Base-by-base conservation (phyloP, 2,329 filamentous ascomycete species). In the Blastomyces parvus region DNA sequence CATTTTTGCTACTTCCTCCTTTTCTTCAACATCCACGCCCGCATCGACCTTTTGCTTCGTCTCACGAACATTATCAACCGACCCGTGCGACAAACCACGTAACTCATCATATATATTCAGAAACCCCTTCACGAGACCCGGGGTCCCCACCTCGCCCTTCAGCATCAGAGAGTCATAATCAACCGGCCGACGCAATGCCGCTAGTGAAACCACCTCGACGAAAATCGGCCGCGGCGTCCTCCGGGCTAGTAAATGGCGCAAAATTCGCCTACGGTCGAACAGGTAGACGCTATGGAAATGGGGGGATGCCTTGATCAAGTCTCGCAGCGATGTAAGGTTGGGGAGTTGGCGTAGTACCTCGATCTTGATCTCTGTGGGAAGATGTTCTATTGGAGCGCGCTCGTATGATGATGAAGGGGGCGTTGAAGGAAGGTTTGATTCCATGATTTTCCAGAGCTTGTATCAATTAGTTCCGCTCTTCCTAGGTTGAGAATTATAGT, bases 251-350 rank as follows among this genome's bases (percentile, higher is more conserved):
- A 59, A 46, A 40, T 22, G 36, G 56, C 22, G 4, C 17, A 59
- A 30, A 25, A 59, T 59, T 22, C 38, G 56, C 14, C 56, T 40
- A 27, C 40, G 56, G 38, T 59, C 56, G 9, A 42, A 44, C 19
- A 5, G 56, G 56, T 59, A 59, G 22, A 59, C 22, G 38, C 36
- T 44, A 22, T 59, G 56, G 56, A 59, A 59, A 38, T 19, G 3
- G 11, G 56, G 56, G 8, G 56, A 59, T 11, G 56, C 56, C 17
- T 59, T 59, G 36, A 59, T 25, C 14, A 59, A 17, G 2, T 19
- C 25, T 6, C 56, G 56, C 7, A 59, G 56, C n/a, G 56, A 44
- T 5, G 1, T 1, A 25, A 59, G 56, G n/a, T 59, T 38, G 9
- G 56, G 38, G 14, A 59, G 38, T 8, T 25, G 40, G 14, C 36